Evolutionary conservation across 1,139 yeast species (phyloP).

Genomic region (Sugiyamaella paludigena): DNA sequence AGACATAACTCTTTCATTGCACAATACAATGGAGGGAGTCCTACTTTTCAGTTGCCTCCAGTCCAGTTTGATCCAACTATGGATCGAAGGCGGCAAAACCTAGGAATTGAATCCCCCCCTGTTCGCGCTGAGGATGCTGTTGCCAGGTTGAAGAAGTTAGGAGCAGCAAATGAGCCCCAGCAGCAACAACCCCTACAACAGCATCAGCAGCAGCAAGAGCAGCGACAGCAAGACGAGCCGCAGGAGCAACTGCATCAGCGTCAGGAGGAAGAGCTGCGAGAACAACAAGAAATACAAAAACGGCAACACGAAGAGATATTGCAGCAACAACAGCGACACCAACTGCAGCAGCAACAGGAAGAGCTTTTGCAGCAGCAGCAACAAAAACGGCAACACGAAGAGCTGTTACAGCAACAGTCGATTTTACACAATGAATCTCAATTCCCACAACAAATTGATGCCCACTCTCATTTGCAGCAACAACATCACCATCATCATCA

Average conservation of each 20-base stretch:
- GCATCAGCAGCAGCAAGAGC: slow-evolving; percentile 13
- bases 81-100: slow-evolving; percentile 26
- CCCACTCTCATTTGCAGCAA: slow-evolving; percentile 12
- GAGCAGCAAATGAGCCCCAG: neutral
- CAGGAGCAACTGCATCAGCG: neutral
- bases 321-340: neutral
- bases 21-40: slow-evolving; percentile 16
- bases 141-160: slow-evolving; percentile 31
- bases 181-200: slow-evolving; percentile 16
- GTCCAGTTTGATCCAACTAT: slow-evolving; percentile 25
- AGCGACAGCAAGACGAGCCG: too few species aligned
- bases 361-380: neutral
- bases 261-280: neutral
- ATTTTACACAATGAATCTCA: too few species aligned
- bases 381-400: neutral
- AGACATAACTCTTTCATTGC: slow-evolving; percentile 17
- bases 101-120: slow-evolving; percentile 25
- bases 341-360: too few species aligned
- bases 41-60: slow-evolving; percentile 26
- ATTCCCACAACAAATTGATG: neutral
- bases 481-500: slow-evolving; percentile 27
- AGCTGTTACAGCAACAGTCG: slow-evolving; percentile 21
- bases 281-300: neutral
- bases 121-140: slow-evolving; percentile 37
- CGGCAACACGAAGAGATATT: slow-evolving; percentile 1